Conservation (phyloP, 805 yeast genomes). For the Saturnispora sekii region DNA sequence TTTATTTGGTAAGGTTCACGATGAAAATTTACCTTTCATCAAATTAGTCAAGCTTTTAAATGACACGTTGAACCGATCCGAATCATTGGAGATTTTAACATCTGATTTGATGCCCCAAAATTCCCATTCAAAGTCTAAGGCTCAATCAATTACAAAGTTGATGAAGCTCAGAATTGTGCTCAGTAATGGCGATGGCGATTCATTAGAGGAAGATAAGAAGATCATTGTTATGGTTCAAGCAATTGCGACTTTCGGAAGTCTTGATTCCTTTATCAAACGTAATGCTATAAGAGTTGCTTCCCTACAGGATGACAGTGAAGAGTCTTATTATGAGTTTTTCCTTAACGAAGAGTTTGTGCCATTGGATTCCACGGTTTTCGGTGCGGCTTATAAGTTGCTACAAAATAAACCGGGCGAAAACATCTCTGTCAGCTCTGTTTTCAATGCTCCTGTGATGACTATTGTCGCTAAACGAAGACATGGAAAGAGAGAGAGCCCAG, state of each 20-base stretch:
- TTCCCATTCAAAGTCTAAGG: slow-evolving; percentile 26
- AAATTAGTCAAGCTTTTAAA: slow-evolving; percentile 52
- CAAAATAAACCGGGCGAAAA: slow-evolving; percentile 30
- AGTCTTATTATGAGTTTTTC: slow-evolving; percentile 43
- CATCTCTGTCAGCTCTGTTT: slow-evolving; percentile 33
- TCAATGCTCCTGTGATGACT: slow-evolving; percentile 54
- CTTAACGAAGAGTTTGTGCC: slow-evolving; percentile 51
- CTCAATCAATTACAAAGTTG: slow-evolving; percentile 63
- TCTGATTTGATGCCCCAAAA: slow-evolving; percentile 9
- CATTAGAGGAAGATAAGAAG: slow-evolving; percentile 7
- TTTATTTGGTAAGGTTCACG: slow-evolving; percentile 27
- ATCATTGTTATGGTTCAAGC: slow-evolving; percentile 43
- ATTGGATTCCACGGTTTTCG: slow-evolving; percentile 62
- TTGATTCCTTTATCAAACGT: slow-evolving; percentile 37
- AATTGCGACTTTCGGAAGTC: slow-evolving; percentile 47
- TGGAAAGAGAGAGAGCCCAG: slow-evolving; percentile 21
- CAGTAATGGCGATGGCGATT: neutral
- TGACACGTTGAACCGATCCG: slow-evolving; percentile 64
- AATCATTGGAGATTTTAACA: slow-evolving; percentile 59
- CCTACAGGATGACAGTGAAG: slow-evolving; percentile 14
- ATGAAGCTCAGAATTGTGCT: slow-evolving; percentile 45
- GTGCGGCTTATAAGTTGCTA: slow-evolving; percentile 52
- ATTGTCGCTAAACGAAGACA: slow-evolving; percentile 34
- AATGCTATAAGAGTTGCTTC: slow-evolving; percentile 28
- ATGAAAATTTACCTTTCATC: slow-evolving; percentile 28